Evolutionary conservation across 768 basidiomycete species (phyloP), one percentile per base, ranked within the genome.

Genomic region (Rhodotorula kratochvilovae): DNA sequence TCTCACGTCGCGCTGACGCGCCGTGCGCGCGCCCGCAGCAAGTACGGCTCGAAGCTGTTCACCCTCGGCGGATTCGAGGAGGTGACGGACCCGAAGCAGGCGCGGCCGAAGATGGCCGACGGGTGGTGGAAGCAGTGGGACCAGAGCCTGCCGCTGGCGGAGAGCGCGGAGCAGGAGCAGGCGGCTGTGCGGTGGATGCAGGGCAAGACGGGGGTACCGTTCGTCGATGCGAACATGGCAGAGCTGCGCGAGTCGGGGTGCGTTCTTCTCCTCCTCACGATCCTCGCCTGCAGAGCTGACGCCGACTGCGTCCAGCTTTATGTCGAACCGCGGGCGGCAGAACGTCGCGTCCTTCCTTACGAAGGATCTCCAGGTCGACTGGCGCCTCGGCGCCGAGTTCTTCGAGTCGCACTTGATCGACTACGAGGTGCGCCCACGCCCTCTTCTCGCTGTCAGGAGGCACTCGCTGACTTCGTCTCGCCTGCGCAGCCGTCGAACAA

Each of bases 331-430:
- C 25, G 81, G 81, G 0, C 79, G 83, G 16, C 83, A 84, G 76
- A 84, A 84, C 76, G 82, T 83, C 17, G 83, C 82, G 10, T 81
- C 79, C 60, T 84, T 81, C 78, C 71, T 83, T 43, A 80, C 81
- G 2, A 81, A 81, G 63, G 82, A 83, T 59, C 73, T 82, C 66
- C 79, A 80, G 63, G 77, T 80, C 23, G 83, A 84, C 72, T 84
- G 83, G 83, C 74, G 83, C 7, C 72, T 83, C 21, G 83, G 82
- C 6, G 83, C 82, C n/a, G 83, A 84, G 71, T 82, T 80, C 76
- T 84, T 83, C 71, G 83, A 84, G 70, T 78, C 77, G 59, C 79
- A 81, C 70, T 66, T 83, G 55, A 72, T 82, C 16, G 82, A 82
- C 65, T 71, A 72, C 59, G 80, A 82, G 61, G 81, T 71, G 17